Evolutionary conservation across 495 filamentous ascomycete genomes (phyloP).

Genomic region (Hypoxylon cercidicola): DNA sequence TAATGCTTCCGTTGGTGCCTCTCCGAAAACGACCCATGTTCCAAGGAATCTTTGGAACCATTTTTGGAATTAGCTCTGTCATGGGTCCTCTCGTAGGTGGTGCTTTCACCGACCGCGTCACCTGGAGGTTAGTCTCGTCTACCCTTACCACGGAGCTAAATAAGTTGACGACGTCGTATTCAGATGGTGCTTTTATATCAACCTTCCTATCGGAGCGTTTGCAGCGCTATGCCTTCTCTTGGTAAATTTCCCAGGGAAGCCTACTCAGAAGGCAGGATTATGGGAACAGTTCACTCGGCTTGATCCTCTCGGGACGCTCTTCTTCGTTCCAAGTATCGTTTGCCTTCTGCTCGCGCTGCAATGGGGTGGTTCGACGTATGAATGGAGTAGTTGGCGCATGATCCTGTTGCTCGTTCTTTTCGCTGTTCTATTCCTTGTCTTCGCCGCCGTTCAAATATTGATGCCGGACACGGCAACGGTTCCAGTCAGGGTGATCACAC

Average conservation of each 20-base stretch:
- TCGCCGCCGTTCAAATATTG: slow-evolving; percentile 72
- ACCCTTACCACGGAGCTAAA: not conserved
- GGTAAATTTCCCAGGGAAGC: slow-evolving; percentile 53
- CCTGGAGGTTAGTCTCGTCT: slow-evolving; percentile 59
- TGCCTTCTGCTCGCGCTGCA: slow-evolving; percentile 81
- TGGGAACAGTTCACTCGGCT: slow-evolving; percentile 63
- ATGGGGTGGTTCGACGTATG: slow-evolving; percentile 82
- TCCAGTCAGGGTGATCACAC: slow-evolving; percentile 75
- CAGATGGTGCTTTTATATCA: slow-evolving; percentile 71
- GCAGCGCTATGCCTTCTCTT: slow-evolving; percentile 59
- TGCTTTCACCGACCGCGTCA: slow-evolving; percentile 56
- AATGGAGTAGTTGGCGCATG: slow-evolving; percentile 73
- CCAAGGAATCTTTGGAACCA: slow-evolving; percentile 65
- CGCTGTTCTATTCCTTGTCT: slow-evolving; percentile 68
- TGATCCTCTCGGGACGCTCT: slow-evolving; percentile 74
- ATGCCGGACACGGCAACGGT: slow-evolving; percentile 79
- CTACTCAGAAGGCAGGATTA: slow-evolving; percentile 47
- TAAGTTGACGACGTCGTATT: slow-evolving; percentile 14
- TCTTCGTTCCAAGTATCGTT: slow-evolving; percentile 78
- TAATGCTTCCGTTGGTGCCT: slow-evolving; percentile 67
- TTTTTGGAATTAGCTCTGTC: slow-evolving; percentile 63
- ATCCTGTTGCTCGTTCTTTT: slow-evolving; percentile 76
- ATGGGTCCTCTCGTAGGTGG: slow-evolving; percentile 62
- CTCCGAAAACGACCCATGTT: slow-evolving; percentile 65
- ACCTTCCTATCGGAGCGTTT: slow-evolving; percentile 68